Conservation (phyloP, 2,329 filamentous ascomycete genomes). For the Emericellopsis atlantica region DNA sequence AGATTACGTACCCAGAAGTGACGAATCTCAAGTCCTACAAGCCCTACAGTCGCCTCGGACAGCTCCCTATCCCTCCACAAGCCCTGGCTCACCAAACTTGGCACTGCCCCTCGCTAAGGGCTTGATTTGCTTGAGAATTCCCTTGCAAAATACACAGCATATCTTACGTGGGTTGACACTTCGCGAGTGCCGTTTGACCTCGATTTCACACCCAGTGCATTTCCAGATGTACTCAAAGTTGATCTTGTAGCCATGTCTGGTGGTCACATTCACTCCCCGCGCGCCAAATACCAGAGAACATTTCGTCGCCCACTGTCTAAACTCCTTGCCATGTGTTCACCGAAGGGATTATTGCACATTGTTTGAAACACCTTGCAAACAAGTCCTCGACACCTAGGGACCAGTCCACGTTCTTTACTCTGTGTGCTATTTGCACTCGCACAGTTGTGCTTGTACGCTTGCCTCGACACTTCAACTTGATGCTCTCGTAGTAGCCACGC, state of each 20-base stretch:
- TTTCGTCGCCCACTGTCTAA: conserved; percentile 60
- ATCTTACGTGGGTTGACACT: conserved; percentile 64
- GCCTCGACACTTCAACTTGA: too few relatives aligned
- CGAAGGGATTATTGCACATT: too few relatives aligned
- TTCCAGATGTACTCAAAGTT: conserved; percentile 87
- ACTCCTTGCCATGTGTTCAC: conserved; percentile 47
- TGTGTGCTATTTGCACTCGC: too few relatives aligned
- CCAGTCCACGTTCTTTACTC: too few relatives aligned
- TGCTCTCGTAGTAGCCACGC: too few relatives aligned
- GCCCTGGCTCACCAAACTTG: conserved; percentile 23
- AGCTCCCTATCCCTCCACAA: too few relatives aligned
- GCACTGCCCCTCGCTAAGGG: conserved; percentile 49
- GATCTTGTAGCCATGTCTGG: conserved; percentile 81
- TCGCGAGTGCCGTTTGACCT: conserved; percentile 75
- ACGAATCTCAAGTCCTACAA: too few relatives aligned
- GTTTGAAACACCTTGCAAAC: too few relatives aligned
- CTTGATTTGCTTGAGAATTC: conserved; percentile 63
- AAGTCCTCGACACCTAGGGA: too few relatives aligned
- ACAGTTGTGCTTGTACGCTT: too few relatives aligned
- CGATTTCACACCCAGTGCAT: conserved; percentile 56
- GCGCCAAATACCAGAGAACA: conserved; percentile 43
- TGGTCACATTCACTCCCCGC: conserved; percentile 66
- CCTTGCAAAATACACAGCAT: conserved; percentile 67
- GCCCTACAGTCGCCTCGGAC: too few relatives aligned
- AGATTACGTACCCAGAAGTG: too few relatives aligned